Evolutionary conservation across 2,329 filamentous ascomycete species (phyloP).

Genomic region (Aureobasidium melanogenum): DNA sequence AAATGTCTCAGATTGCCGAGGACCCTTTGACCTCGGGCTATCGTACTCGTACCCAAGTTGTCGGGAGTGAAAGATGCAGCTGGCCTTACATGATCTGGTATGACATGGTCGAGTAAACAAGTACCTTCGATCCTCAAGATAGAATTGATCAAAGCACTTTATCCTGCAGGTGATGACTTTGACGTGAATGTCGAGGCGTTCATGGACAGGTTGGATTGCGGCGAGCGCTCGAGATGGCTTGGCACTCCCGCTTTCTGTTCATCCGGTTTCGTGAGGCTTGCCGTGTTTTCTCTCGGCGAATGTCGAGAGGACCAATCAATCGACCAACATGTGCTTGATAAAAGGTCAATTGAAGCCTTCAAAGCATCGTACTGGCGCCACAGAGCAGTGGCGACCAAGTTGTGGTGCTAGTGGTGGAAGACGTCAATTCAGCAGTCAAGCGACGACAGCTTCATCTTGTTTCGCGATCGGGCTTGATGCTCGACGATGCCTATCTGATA

Average conservation of each 20-base stretch:
- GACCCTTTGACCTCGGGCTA: background rate
- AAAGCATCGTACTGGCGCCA: background rate
- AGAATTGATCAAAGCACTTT: too few relatives aligned
- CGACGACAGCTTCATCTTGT: background rate
- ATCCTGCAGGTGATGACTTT: background rate
- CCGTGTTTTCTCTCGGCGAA: background rate
- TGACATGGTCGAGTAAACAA: too few relatives aligned
- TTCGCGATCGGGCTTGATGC: background rate
- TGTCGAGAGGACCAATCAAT: background rate
- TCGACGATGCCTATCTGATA: background rate
- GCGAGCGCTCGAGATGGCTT: background rate
- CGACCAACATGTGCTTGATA: background rate
- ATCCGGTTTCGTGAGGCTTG: background rate
- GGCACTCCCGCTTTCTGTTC: background rate
- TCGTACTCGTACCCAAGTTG: background rate
- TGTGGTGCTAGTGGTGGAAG: background rate
- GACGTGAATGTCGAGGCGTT: background rate
- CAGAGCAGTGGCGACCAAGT: background rate
- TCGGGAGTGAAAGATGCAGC: background rate
- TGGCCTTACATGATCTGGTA: background rate
- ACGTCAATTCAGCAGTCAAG: background rate
- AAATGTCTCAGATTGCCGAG: background rate
- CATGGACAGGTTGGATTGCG: background rate
- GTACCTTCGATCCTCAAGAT: too few relatives aligned
- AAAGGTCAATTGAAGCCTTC: background rate